Evolutionary conservation across 2,329 filamentous ascomycete genomes (phyloP).

Genomic region (Pleomassaria siparia): DNA sequence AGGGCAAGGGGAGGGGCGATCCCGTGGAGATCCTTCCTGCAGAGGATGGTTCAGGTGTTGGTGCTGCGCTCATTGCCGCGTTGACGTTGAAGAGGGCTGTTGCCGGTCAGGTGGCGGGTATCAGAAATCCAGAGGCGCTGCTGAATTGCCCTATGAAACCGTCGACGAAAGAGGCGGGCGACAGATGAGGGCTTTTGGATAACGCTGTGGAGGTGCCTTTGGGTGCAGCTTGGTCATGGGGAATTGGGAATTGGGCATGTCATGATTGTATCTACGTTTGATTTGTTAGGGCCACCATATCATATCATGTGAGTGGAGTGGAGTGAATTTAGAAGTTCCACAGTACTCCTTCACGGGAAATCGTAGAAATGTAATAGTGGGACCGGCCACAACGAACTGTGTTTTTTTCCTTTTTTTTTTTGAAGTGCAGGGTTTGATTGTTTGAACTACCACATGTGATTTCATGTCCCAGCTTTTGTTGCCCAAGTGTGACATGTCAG

Average conservation of each 20-base stretch:
- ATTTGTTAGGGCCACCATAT: no score
- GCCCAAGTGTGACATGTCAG: background rate
- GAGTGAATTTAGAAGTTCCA: no score
- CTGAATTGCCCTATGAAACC: slow-evolving; percentile 26
- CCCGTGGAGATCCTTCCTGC: slow-evolving; percentile 85
- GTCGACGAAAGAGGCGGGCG: slow-evolving; percentile 5
- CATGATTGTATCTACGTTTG: no score
- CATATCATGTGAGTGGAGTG: no score
- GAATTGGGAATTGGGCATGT: no score
- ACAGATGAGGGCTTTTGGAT: background rate
- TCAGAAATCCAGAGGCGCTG: slow-evolving; percentile 54
- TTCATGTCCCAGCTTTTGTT: background rate
- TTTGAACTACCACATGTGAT: background rate
- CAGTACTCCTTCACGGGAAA: no score
- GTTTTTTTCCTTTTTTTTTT: background rate
- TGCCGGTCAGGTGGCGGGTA: slow-evolving; percentile 60
- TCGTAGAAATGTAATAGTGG: no score
- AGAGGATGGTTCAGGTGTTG: slow-evolving; percentile 96
- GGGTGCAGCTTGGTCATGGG: background rate
- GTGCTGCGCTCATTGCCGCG: slow-evolving; percentile 87
- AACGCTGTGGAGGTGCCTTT: background rate
- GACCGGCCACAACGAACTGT: background rate
- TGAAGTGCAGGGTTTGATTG: background rate
- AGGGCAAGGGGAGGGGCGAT: slow-evolving; percentile 64
- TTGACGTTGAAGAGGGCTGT: slow-evolving; percentile 65